These are phyloP conservation scores for Trichoderma erinaceum DNA, from an alignment of 495 filamentous ascomycete species.

Conservation along the genomic window DNA sequence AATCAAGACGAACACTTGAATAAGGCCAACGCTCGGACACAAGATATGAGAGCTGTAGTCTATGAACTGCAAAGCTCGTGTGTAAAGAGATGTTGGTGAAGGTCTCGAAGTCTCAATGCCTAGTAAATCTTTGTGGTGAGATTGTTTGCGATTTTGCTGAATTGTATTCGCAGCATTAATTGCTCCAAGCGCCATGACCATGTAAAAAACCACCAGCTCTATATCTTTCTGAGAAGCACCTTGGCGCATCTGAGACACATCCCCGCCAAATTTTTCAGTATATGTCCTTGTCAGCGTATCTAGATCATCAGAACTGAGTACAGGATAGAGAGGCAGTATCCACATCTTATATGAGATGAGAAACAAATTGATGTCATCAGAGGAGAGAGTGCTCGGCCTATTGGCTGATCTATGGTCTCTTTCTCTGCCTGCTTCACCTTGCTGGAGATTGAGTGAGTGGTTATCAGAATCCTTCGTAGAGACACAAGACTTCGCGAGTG, in stretches of 20 bases:
- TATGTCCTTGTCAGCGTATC: neutral
- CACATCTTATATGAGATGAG: neutral
- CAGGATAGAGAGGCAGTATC: neutral
- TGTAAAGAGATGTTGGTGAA: neutral
- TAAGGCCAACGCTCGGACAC: neutral
- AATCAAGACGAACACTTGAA: neutral
- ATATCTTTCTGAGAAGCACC: neutral
- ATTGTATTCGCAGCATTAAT: neutral
- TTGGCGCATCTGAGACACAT: neutral
- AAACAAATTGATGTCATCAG: neutral
- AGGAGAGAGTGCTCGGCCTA: neutral
- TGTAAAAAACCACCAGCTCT: neutral
- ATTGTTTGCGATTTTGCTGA: neutral
- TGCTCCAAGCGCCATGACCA: neutral
- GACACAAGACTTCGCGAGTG: neutral
- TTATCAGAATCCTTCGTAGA: neutral
- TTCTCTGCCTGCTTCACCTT: neutral
- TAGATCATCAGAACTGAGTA: neutral
- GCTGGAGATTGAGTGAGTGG: neutral
- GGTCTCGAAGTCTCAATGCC: neutral
- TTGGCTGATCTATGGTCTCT: neutral
- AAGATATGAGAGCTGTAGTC: neutral
- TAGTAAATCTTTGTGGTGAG: neutral
- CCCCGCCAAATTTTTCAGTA: neutral
- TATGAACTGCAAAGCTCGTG: neutral